Evolutionary conservation across 306 rosid species (phyloP).

Genomic region (Luffa aegyptiaca): DNA sequence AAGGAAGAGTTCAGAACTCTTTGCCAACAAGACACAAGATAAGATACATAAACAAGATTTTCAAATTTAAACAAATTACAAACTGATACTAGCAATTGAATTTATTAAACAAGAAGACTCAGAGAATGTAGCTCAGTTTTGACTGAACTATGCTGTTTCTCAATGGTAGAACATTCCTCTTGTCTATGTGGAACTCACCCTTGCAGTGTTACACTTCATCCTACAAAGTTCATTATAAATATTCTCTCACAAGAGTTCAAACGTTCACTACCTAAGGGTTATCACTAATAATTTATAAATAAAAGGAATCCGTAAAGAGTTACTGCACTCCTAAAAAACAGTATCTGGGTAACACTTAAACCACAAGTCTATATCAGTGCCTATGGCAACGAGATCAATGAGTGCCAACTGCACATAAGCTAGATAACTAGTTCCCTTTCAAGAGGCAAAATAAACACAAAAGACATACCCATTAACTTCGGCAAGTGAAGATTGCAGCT

Average conservation of each 20-base stretch:
- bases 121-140: neutral
- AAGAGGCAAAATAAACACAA: neutral
- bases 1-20: neutral
- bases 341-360: neutral
- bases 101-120: neutral
- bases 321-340: neutral
- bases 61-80: neutral
- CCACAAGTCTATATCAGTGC: neutral
- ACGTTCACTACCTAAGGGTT: neutral
- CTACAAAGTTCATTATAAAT: neutral
- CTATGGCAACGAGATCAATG: neutral
- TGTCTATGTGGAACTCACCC: neutral
- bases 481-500: constrained; percentile 71
- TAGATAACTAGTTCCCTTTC: neutral
- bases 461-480: constrained; percentile 77
- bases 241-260: neutral
- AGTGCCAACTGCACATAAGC: neutral
- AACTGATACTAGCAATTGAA: neutral
- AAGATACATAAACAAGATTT: neutral
- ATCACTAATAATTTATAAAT: neutral
- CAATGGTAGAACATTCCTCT: neutral
- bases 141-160: neutral
- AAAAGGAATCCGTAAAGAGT: neutral
- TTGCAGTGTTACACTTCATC: neutral
- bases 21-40: neutral